Base-by-base conservation (phyloP, 2,329 filamentous ascomycete species). In the Claviceps sp. region DNA sequence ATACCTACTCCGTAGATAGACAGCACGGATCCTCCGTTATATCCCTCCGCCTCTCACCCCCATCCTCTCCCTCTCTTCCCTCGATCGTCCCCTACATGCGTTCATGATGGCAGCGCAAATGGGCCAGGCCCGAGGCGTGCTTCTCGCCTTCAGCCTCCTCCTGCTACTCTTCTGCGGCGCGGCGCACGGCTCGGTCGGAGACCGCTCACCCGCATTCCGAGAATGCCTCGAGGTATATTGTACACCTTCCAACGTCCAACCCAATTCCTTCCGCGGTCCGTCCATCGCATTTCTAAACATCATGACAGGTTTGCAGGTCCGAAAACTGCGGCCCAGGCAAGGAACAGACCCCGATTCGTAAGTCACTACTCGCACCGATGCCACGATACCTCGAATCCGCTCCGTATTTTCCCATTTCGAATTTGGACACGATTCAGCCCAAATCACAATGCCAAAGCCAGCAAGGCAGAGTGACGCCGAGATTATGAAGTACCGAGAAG, bases 181-280 rank as follows among this genome's bases (percentile, higher is more conserved):
- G n/a, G 73, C 73, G 16, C 68, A 74, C 51, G 93, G 89, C 30
- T 96, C 90, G 4, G 62, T 82, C 48, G 93, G 93, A 58, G 93
- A 98, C 67, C 78, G 81, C 52, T 73, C 95, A 54, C 88, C 88
- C 18, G 89, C 95, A 62, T 98, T 98, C 66, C 78, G 76, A 63
- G 76, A 89, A 67, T 98, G 93, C 66, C 80, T 97, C 50, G 71
- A 88, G 74, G 91, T 95, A 55, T 56, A 60, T 47, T 16, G 38
- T 48, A 22, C 47, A 14, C 40, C 50, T 47, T 34, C 6, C 11
- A 16, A 16, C 16, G 6, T 2, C 43, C 18, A 16, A 30, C 6
- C 22, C 8, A 16, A 2, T 43, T 8, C 2, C 16, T 18, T 34
- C 24, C 2, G 7, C 8, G 9, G 24, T 24, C 4, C 24, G 38